Conservation (phyloP, 805 yeast species). For the Wickerhamiella siamensis region DNA sequence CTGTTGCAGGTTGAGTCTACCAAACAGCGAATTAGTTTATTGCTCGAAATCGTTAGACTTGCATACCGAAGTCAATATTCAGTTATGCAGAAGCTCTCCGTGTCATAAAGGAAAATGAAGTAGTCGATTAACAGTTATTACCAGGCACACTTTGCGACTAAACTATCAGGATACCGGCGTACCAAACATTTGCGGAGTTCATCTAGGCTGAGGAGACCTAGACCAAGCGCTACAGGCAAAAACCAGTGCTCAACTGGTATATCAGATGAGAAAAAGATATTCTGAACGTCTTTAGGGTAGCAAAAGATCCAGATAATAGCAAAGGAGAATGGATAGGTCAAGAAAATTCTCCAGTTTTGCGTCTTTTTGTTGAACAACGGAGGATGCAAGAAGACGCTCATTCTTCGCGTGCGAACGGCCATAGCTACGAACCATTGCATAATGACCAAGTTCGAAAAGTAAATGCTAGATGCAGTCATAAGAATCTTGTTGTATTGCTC, state of each 20-base stretch:
- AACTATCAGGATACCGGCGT: constrained; percentile 28
- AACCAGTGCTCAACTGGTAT: constrained; percentile 36
- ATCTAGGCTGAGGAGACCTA: constrained; percentile 29
- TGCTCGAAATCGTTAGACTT: too few species aligned
- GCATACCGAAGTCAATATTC: too few species aligned
- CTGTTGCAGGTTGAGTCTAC: too few species aligned
- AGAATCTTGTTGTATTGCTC: constrained; percentile 18
- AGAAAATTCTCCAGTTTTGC: constrained; percentile 18
- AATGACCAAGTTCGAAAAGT: constrained; percentile 34
- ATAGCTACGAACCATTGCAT: constrained; percentile 35
- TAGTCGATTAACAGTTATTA: constrained; percentile 11
- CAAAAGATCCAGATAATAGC: constrained; percentile 31
- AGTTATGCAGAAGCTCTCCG: not conserved
- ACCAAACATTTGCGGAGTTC: constrained; percentile 29
- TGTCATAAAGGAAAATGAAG: not conserved
- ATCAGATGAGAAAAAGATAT: constrained; percentile 25
- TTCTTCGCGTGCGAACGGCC: constrained; percentile 30
- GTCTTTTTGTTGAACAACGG: constrained; percentile 26
- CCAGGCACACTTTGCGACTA: constrained; percentile 33
- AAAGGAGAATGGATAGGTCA: constrained; percentile 27
- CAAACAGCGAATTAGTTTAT: too few species aligned
- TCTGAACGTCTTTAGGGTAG: constrained; percentile 30
- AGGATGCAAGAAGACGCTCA: constrained; percentile 31
- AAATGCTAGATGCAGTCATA: constrained; percentile 31
- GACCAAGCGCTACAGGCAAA: constrained; percentile 34